Evolutionary conservation across 2,329 filamentous ascomycete species (phyloP), one percentile per base, ranked within the genome.

Genomic region (Xylaria sp.): DNA sequence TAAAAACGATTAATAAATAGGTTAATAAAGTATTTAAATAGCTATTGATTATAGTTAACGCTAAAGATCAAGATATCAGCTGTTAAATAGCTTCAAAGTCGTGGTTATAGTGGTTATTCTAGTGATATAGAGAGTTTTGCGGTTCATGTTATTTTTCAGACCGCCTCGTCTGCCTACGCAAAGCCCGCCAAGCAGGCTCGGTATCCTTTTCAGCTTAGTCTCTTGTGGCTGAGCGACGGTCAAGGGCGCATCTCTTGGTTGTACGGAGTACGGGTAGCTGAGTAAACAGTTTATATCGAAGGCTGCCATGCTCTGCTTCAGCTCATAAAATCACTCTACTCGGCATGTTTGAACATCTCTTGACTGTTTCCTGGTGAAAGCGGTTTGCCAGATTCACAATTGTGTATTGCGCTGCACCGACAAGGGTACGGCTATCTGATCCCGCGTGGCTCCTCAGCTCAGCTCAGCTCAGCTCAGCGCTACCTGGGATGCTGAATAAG

Each of bases 171-270:
- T 64, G 66, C 42, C 47, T 69, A 68, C 14, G 42, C 57, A 70
- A 42, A 50, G 69, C 70, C 69, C 59, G 68, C 62, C 14, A 52
- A 54, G 63, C 50, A 60, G 63, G 64, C 63, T 75, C 73, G 73
- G 73, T 75, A 71, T 71, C 67, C 52, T 55, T 72, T 71, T 60
- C 35, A 68, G 73, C 57, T 61, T 73, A 74, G 73, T 66, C 58
- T 61, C 60, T 42, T 46, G 42, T 61, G 52, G 59, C 56, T 60
- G 62, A 63, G 62, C 42, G 35, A 31, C 9, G 33, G 28, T 19
- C 40, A 47, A 9, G 25, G 7, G 25, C 37, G 33, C 14, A 45
- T 51, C 56, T 47, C 23, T 54, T 31, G 21, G 23, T 17, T 9
- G 43, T 45, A 50, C 17, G 49, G n/a, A n/a, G n/a, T n/a, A n/a